phyloP scores from a whole-genome alignment of 345 rosid genomes.

The Alliaria petiolata region DNA sequence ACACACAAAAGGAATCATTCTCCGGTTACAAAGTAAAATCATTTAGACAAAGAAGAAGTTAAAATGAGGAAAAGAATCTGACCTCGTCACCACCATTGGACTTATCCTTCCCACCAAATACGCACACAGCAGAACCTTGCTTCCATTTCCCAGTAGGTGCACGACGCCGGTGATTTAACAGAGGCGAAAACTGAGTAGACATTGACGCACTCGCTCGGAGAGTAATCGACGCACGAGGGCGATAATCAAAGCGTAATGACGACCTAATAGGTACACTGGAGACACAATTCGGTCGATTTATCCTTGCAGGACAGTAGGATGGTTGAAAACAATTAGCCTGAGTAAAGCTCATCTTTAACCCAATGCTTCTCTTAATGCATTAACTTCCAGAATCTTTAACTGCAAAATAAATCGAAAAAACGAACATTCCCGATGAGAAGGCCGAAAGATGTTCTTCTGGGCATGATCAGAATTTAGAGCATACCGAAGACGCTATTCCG shows the following conservation, averaged over 20 bases:
- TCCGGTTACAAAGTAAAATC: too few relatives aligned
- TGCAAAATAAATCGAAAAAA: neutral
- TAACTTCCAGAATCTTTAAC: neutral
- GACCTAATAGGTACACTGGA: conserved; percentile 2
- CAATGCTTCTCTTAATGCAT: neutral
- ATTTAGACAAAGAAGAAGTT: neutral
- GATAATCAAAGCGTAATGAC: neutral
- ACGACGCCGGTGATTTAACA: conserved; percentile 16
- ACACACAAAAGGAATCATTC: too few relatives aligned
- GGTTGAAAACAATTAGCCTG: conserved; percentile 35
- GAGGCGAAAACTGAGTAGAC: conserved; percentile 23
- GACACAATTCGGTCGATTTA: neutral
- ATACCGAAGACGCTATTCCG: neutral
- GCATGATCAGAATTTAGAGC: neutral
- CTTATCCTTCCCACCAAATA: conserved; percentile 65
- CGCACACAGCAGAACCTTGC: conserved; percentile 40
- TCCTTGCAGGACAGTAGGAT: neutral
- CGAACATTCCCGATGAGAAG: neutral
- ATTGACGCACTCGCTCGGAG: conserved; percentile 11
- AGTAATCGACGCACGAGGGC: neutral
- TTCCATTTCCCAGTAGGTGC: conserved; percentile 18
- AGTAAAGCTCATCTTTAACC: conserved; percentile 26
- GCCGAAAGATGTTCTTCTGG: neutral
- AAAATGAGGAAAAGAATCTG: neutral
- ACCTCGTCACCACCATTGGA: conserved; percentile 47